A percentile compares a stretch with the other conserved stretches of the same genome.
phyloP scores from a whole-genome alignment of 768 basidiomycete species.

The Myochromella boudieri region DNA sequence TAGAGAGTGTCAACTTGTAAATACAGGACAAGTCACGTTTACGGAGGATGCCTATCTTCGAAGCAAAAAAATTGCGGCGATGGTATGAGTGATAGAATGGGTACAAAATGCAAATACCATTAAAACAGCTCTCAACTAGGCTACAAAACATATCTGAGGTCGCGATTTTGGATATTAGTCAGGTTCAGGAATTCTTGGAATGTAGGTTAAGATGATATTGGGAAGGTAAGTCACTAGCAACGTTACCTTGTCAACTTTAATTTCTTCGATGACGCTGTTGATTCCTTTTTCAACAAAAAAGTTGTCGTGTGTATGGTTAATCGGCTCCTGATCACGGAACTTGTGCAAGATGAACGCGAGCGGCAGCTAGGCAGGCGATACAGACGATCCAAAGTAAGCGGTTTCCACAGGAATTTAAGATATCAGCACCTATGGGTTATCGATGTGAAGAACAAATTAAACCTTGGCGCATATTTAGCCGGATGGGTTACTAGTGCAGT shows the following conservation, averaged over 20 bases:
- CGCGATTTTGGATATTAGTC: conserved; percentile 70
- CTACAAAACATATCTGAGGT: conserved; percentile 71
- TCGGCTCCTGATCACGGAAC: conserved; percentile 56
- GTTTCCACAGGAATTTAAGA: conserved; percentile 41
- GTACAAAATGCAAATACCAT: no score
- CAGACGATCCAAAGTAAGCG: conserved; percentile 77
- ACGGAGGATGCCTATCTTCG: no score
- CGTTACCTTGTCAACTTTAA: conserved; percentile 72
- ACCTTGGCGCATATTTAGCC: conserved; percentile 65
- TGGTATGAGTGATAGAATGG: no score
- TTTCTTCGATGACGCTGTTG: conserved; percentile 51
- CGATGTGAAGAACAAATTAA: neutral
- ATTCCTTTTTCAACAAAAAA: conserved; percentile 55
- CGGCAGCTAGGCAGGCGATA: conserved; percentile 42
- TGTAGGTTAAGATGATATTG: no score
- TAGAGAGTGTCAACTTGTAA: no score
- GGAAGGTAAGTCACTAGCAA: conserved; percentile 14
- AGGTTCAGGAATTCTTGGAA: conserved; percentile 68
- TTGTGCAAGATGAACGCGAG: conserved; percentile 58
- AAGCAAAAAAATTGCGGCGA: no score
- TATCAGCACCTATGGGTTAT: neutral
- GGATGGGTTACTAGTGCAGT: conserved; percentile 61
- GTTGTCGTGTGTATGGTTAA: conserved; percentile 55
- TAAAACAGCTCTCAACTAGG: no score
- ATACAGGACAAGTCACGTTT: no score